Percentiles rank a stretch among this genome's conserved stretches.
phyloP scores from a whole-genome alignment of 2,329 filamentous ascomycete genomes.

The Diplodia sapinea region DNA sequence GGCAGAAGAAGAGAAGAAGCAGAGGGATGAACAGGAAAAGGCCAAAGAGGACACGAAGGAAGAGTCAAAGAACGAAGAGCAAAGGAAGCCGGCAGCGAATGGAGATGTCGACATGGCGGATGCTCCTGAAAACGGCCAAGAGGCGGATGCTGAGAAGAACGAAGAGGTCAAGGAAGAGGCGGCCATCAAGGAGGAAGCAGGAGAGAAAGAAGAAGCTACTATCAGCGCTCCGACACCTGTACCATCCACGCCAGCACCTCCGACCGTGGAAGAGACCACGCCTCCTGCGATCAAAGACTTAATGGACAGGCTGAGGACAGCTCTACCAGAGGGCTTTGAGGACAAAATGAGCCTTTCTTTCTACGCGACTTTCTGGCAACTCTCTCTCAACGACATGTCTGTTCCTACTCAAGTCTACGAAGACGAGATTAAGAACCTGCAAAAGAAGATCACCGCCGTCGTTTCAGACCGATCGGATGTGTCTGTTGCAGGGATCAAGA shows the following conservation, averaged over 20 bases:
- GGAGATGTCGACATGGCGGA: slow-evolving; percentile 64
- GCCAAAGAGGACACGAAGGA: slow-evolving; percentile 34
- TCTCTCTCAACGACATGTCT: slow-evolving; percentile 80
- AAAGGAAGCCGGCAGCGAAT: slow-evolving; percentile 43
- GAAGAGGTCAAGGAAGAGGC: slow-evolving; percentile 34
- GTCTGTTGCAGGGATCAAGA: slow-evolving; percentile 67
- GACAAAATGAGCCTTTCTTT: slow-evolving; percentile 77
- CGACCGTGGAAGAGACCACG: slow-evolving; percentile 46
- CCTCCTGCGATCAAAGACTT: slow-evolving; percentile 76
- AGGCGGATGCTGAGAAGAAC: slow-evolving; percentile 36
- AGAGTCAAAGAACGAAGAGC: slow-evolving; percentile 34
- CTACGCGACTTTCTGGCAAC: slow-evolving; percentile 90
- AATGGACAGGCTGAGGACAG: slow-evolving; percentile 69
- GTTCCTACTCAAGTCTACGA: slow-evolving; percentile 80
- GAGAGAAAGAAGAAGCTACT: slow-evolving; percentile 37
- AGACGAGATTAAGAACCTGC: slow-evolving; percentile 64
- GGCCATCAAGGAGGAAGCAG: slow-evolving; percentile 40
- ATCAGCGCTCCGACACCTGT: slow-evolving; percentile 28
- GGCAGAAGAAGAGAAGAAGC: slow-evolving; percentile 36
- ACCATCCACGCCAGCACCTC: slow-evolving; percentile 13
- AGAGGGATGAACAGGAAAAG: slow-evolving; percentile 38
- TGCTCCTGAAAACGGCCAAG: slow-evolving; percentile 37
- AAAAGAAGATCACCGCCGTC: slow-evolving; percentile 70
- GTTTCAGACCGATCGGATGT: slow-evolving; percentile 75
- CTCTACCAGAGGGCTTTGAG: slow-evolving; percentile 69